These are phyloP conservation scores for Populus tomentosa DNA, from an alignment of 441 rosid species.

Conservation along the genomic window DNA sequence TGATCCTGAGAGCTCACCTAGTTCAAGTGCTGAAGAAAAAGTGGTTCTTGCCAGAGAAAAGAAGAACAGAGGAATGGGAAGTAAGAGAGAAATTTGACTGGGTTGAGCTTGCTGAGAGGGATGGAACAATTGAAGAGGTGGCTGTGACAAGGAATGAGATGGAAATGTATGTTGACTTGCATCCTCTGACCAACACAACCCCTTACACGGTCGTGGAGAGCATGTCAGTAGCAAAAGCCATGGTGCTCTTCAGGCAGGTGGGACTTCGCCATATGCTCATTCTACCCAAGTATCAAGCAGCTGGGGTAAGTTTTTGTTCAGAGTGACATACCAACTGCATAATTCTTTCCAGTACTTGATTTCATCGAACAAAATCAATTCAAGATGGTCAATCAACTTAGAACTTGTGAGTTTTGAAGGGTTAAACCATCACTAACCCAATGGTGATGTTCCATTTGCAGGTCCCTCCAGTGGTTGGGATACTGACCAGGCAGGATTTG, in stretches of 20 bases:
- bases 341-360: not conserved
- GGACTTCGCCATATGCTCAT: constrained; percentile 78
- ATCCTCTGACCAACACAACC: constrained; percentile 79
- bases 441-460: constrained; percentile 19
- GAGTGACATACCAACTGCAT: not conserved
- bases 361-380: not conserved
- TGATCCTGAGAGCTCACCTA: constrained; percentile 74
- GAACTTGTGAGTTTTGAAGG: not conserved
- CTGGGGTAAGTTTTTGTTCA: constrained; percentile 50
- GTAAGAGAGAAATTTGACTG: constrained; percentile 63
- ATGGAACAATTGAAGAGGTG: constrained; percentile 58
- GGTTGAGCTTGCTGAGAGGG: constrained; percentile 80
- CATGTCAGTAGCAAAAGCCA: constrained; percentile 85
- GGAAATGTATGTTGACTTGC: constrained; percentile 79
- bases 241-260: constrained; percentile 75
- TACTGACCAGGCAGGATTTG: constrained; percentile 84
- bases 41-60: constrained; percentile 70
- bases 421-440: constrained; percentile 1
- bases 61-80: constrained; percentile 85
- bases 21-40: constrained; percentile 60
- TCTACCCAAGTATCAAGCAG: constrained; percentile 76
- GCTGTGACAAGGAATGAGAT: constrained; percentile 59
- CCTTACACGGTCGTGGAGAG: constrained; percentile 82
- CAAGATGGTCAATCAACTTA: not conserved
- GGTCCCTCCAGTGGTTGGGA: constrained; percentile 68